Evolutionary conservation across 352 stramenopile genomes (phyloP), one percentile per base, ranked within the genome.

Genomic region (Globisporangium okanoganense): DNA sequence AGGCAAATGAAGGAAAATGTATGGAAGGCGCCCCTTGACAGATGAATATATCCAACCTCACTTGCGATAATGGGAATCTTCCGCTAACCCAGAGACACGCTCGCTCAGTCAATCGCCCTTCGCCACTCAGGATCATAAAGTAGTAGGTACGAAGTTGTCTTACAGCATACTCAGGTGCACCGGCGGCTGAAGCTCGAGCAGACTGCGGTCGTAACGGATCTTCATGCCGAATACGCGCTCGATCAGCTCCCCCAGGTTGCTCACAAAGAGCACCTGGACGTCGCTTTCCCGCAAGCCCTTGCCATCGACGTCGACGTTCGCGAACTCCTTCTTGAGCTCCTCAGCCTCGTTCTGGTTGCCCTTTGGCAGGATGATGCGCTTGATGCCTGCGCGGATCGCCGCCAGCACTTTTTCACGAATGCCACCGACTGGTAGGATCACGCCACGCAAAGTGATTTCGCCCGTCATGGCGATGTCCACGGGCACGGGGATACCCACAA

Each of bases 331-430:
- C 20, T 72, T 69, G 9, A 93, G 69, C 56, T 92, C 83, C 24
- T 90, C 75, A 7, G 81, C 79, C 60, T 96, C 87, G 48, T 73
- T 76, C 53, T 84, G 65, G 58, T 96, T 96, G 38, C 78, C 82
- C 41, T 75, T 73, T 3, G 87, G 87, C 20, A 95, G 59, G 27
- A 96, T 78, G 14, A 96, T 73, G 29, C 82, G 86, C 61, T 84
- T 87, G 60, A 97, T 92, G 2, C 88, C 88, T 18, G 86, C 88
- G 16, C 87, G 81, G 61, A 92, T 87, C 24, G 90, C 90, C 29
- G 88, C 87, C 13, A 97, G 66, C 18, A 96, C 82, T 70, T 97
- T 97, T 57, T 97, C 88, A 20, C 90, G 88, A 50, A 97, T 91
- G 20, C 89, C 90, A n/a, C 89, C 88, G 36, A 97, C 86, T 2